A percentile compares a stretch with the other conserved stretches of the same genome.
Conservation (phyloP, 2,329 filamentous ascomycete species). For the Grosmannia penicillata region DNA sequence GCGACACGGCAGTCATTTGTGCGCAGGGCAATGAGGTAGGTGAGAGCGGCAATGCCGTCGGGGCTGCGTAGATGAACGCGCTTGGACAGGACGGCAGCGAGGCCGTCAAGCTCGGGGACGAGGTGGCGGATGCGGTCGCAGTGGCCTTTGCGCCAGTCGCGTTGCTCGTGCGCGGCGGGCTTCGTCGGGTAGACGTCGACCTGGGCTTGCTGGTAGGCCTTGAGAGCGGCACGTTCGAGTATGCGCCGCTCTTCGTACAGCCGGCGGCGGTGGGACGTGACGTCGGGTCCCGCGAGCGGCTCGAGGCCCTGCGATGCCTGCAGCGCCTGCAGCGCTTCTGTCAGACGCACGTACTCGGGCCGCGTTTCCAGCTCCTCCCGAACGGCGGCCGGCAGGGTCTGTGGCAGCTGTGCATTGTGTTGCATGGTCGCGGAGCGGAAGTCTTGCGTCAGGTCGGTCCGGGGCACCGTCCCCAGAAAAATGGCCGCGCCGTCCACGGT, state of each 20-base stretch:
- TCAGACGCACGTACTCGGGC: conserved; percentile 1
- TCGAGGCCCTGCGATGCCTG: not conserved
- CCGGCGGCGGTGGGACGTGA: not conserved
- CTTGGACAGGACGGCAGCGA: not conserved
- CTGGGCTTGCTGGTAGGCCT: conserved; percentile 1
- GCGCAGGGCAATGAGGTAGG: not conserved
- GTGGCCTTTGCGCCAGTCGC: not conserved
- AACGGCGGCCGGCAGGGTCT: not conserved
- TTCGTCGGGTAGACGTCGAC: not conserved
- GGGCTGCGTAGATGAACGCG: not conserved
- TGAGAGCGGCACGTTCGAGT: not conserved
- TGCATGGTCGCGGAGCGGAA: conserved; percentile 2
- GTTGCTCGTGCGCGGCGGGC: not conserved
- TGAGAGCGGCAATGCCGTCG: conserved; percentile 1
- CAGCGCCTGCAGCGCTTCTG: no score
- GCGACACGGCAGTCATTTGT: conserved; percentile 1
- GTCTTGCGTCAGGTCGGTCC: conserved; percentile 1
- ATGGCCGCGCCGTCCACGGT: conserved; percentile 1
- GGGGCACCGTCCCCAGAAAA: not conserved
- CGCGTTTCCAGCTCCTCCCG: not conserved
- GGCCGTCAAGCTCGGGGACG: not conserved
- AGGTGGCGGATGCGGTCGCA: conserved; percentile 1
- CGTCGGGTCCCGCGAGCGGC: not conserved
- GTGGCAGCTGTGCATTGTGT: not conserved
- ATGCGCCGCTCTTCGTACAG: conserved; percentile 2